phyloP scores from a whole-genome alignment of 2,329 filamentous ascomycete genomes.

The Diaporthe ampelina region DNA sequence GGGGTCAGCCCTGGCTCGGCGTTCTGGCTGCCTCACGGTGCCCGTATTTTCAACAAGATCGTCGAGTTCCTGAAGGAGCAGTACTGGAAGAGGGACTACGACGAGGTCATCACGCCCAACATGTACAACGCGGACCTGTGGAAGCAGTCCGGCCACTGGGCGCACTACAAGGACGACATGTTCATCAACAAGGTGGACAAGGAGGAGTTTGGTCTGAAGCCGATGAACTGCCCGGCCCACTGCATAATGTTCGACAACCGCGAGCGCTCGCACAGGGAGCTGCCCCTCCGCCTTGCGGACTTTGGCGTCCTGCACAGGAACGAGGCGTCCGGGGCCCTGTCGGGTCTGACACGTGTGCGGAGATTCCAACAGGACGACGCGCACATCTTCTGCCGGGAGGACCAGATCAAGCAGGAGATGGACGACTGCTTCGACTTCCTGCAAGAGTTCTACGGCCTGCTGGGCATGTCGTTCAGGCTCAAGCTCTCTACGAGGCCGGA shows the following conservation, averaged over 20 bases:
- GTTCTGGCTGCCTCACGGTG: slow-evolving; percentile 93
- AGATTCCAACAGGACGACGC: slow-evolving; percentile 97
- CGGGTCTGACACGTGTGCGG: slow-evolving; percentile 90
- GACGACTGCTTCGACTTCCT: slow-evolving; percentile 90
- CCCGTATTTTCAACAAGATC: slow-evolving; percentile 92
- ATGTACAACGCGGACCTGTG: slow-evolving; percentile 95
- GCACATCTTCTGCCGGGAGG: slow-evolving; percentile 93
- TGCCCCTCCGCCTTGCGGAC: slow-evolving; percentile 93
- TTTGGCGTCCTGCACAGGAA: slow-evolving; percentile 97
- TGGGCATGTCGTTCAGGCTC: slow-evolving; percentile 92
- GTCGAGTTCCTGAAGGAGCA: slow-evolving; percentile 85
- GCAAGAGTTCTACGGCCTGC: slow-evolving; percentile 78
- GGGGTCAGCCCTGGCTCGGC: slow-evolving; percentile 92
- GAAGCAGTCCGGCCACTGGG: slow-evolving; percentile 97
- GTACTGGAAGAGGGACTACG: slow-evolving; percentile 94
- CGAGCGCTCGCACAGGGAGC: slow-evolving; percentile 87
- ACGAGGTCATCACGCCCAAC: slow-evolving; percentile 95
- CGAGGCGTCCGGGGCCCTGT: slow-evolving; percentile 92
- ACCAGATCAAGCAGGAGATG: slow-evolving; percentile 82
- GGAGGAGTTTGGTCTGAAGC: slow-evolving; percentile 82
- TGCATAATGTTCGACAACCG: slow-evolving; percentile 88
- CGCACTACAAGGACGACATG: slow-evolving; percentile 96
- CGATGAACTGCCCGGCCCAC: slow-evolving; percentile 98
- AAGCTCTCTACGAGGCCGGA: slow-evolving; percentile 93
- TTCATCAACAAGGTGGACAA: slow-evolving; percentile 82